Evolutionary conservation across 1,284 basidiomycete species (phyloP).

Genomic region (Volvariella surrecta): DNA sequence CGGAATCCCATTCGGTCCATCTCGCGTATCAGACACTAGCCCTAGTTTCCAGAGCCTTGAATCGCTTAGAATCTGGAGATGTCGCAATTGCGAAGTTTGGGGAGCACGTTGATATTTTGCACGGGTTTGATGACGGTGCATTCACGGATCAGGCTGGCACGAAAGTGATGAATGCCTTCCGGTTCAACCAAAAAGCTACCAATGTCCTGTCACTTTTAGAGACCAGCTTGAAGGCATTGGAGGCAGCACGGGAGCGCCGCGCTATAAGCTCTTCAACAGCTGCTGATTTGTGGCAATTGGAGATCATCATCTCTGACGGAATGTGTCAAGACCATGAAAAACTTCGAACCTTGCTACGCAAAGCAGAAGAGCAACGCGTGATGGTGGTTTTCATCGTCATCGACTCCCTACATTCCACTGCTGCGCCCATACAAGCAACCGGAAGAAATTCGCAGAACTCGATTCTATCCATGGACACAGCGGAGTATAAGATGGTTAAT

Average conservation of each 20-base stretch:
- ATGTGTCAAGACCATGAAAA: slow-evolving; percentile 94
- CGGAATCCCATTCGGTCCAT: slow-evolving; percentile 88
- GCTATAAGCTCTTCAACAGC: slow-evolving; percentile 52
- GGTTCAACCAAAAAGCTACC: slow-evolving; percentile 88
- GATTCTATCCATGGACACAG: slow-evolving; percentile 91
- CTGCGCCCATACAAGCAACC: slow-evolving; percentile 11
- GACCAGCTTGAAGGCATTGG: slow-evolving; percentile 71
- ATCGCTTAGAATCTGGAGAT: slow-evolving; percentile 91
- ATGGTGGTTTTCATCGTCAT: slow-evolving; percentile 97
- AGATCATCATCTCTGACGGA: slow-evolving; percentile 98
- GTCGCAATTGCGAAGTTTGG: slow-evolving; percentile 92
- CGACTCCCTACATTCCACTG: slow-evolving; percentile 67
- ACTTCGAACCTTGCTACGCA: slow-evolving; percentile 74
- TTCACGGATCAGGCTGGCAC: slow-evolving; percentile 79
- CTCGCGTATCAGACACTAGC: slow-evolving; percentile 94
- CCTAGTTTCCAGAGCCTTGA: slow-evolving; percentile 86
- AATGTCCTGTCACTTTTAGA: slow-evolving; percentile 87
- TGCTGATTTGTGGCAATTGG: slow-evolving; percentile 92
- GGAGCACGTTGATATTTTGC: slow-evolving; percentile 80
- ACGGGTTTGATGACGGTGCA: slow-evolving; percentile 73
- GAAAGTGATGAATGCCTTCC: slow-evolving; percentile 78
- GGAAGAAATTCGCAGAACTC: slow-evolving; percentile 44
- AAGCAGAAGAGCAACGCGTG: slow-evolving; percentile 85
- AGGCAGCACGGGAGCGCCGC: slow-evolving; percentile 64
- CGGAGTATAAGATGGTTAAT: slow-evolving; percentile 79